phyloP scores from a whole-genome alignment of 75 land plant species.

The Picea glauca region DNA sequence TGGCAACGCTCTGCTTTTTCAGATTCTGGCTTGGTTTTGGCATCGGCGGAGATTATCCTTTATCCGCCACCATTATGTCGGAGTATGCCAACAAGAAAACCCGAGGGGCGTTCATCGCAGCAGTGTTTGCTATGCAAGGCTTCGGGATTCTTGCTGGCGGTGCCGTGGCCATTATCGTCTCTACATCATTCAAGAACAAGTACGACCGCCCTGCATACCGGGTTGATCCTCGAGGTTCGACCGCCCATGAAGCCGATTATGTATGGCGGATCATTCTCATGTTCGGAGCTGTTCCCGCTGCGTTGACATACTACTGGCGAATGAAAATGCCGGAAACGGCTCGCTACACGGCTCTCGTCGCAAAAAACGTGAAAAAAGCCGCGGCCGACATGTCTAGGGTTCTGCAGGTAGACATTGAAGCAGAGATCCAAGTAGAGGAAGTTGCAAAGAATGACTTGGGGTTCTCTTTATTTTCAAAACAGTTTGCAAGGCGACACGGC shows the following conservation, averaged over 20 bases:
- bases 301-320: constrained; percentile 43
- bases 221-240: constrained; percentile 16
- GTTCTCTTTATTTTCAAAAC: constrained; percentile 20
- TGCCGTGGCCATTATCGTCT: constrained; percentile 27
- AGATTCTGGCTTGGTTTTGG: constrained; percentile 62
- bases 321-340: constrained; percentile 61
- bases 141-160: constrained; percentile 56
- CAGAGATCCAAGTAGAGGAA: constrained; percentile 16
- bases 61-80: constrained; percentile 41
- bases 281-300: constrained; percentile 42
- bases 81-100: constrained; percentile 45
- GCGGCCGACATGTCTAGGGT: constrained; percentile 45
- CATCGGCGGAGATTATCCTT: constrained; percentile 51
- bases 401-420: constrained; percentile 15
- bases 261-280: constrained; percentile 43
- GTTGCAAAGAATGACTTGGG: not conserved
- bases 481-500: constrained; percentile 45
- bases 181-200: constrained; percentile 21
- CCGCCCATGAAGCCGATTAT: constrained; percentile 29
- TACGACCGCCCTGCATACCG: constrained; percentile 20
- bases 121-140: constrained; percentile 54
- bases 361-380: constrained; percentile 28
- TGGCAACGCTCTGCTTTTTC: constrained; percentile 65
- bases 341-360: constrained; percentile 55
- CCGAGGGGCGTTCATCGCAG: constrained; percentile 46